Evolutionary conservation across 176 grass and related monocot genomes (phyloP).

Genomic region (Poa annua): DNA sequence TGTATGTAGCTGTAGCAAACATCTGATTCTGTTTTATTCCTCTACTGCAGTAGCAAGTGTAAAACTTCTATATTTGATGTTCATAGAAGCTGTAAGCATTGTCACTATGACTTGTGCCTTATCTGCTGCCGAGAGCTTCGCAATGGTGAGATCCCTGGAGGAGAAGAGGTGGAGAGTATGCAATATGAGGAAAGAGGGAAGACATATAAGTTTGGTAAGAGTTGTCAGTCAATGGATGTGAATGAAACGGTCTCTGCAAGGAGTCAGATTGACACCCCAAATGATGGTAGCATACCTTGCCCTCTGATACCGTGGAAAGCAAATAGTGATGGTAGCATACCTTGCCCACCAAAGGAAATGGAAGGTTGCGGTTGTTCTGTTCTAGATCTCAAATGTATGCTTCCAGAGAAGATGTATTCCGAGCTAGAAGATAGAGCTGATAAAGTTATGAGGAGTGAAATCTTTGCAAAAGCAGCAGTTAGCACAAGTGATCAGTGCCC

Average conservation of each 20-base stretch:
- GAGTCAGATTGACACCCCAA: slow-evolving; percentile 32
- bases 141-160: slow-evolving; percentile 55
- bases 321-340: slow-evolving; percentile 71
- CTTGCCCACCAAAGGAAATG: slow-evolving; percentile 72
- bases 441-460: slow-evolving; percentile 39
- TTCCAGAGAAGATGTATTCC: slow-evolving; percentile 51
- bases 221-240: slow-evolving; percentile 18
- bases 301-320: neutral
- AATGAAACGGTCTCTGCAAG: slow-evolving; percentile 30
- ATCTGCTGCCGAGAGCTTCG: slow-evolving; percentile 69
- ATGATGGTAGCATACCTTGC: slow-evolving; percentile 75
- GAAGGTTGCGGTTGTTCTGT: slow-evolving; percentile 60
- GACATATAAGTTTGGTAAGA: slow-evolving; percentile 49
- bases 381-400: slow-evolving; percentile 61
- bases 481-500: slow-evolving; percentile 38
- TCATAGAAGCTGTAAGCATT: slow-evolving; percentile 75
- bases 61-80: slow-evolving; percentile 84
- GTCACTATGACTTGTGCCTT: slow-evolving; percentile 79
- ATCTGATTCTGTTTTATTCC: slow-evolving; percentile 27
- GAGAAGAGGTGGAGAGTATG: slow-evolving; percentile 40
- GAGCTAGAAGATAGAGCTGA: slow-evolving; percentile 62
- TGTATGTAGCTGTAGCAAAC: neutral
- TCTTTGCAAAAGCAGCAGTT: slow-evolving; percentile 24
- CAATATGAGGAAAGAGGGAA: slow-evolving; percentile 40
- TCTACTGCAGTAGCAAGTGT: slow-evolving; percentile 60